Percentiles rank a stretch among this genome's conserved stretches.
These are phyloP conservation scores for Malus domestica DNA, from an alignment of 306 rosid genomes.

Conservation along the genomic window DNA sequence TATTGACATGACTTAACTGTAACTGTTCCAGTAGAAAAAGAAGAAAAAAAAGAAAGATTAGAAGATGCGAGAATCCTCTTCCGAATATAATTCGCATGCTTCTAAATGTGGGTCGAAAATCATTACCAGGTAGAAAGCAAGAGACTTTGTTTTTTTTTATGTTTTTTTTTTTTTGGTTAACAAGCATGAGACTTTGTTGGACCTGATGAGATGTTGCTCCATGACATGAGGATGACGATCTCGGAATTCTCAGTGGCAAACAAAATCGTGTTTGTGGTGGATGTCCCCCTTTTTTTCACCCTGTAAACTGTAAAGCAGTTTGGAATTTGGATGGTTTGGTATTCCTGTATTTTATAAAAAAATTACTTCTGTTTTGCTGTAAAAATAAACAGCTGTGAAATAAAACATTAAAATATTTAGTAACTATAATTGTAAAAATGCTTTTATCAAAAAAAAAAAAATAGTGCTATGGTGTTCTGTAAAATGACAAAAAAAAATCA, in stretches of 20 bases:
- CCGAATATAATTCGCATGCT: neutral
- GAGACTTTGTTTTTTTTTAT: too few species aligned
- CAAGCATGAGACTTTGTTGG: neutral
- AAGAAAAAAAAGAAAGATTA: too few species aligned
- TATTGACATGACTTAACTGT: too few species aligned
- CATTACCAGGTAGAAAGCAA: neutral
- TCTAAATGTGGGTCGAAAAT: neutral
- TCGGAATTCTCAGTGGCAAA: neutral
- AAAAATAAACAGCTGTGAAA: fast-evolving
- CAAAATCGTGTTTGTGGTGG: neutral
- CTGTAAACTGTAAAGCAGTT: neutral
- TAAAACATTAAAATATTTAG: fast-evolving
- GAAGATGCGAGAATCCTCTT: too few species aligned
- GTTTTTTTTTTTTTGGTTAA: too few species aligned
- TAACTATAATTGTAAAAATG: too few species aligned
- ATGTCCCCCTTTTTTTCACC: neutral
- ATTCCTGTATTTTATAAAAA: too few species aligned
- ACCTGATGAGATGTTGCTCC: neutral
- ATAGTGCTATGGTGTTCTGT: fast-evolving
- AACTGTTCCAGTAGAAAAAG: too few species aligned
- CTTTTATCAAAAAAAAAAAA: too few species aligned
- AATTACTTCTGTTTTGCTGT: fast-evolving
- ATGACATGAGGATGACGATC: neutral
- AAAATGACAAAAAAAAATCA: too few species aligned
- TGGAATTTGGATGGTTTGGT: too few species aligned